Conservation (phyloP, 2,329 filamentous ascomycete species). For the Exophiala alcalophila region DNA sequence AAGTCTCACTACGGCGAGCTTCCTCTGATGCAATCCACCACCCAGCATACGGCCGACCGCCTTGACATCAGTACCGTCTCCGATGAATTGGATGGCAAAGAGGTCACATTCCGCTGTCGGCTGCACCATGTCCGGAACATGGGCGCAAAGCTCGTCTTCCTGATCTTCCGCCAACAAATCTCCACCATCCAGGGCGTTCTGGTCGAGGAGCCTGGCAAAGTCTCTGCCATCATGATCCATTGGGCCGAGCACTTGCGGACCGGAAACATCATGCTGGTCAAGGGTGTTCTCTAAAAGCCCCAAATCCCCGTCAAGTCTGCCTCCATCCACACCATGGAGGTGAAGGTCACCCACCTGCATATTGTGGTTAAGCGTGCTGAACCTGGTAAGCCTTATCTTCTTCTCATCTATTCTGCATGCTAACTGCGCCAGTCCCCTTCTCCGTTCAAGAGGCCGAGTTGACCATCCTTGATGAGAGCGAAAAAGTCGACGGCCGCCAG, state of each 20-base stretch:
- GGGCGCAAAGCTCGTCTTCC: slow-evolving; percentile 77
- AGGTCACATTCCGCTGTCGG: slow-evolving; percentile 66
- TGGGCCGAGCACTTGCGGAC: slow-evolving; percentile 81
- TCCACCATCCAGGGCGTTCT: slow-evolving; percentile 82
- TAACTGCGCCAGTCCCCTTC: slow-evolving; percentile 53
- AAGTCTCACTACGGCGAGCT: slow-evolving; percentile 57
- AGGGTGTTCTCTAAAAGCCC: slow-evolving; percentile 69
- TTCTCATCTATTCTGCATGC: neutral
- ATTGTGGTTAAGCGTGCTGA: slow-evolving; percentile 61
- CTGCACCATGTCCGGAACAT: slow-evolving; percentile 77
- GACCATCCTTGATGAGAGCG: slow-evolving; percentile 53
- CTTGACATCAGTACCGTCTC: slow-evolving; percentile 53
- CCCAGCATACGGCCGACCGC: slow-evolving; percentile 48
- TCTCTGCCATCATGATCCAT: slow-evolving; percentile 73
- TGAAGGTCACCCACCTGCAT: slow-evolving; percentile 66
- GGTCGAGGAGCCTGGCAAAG: slow-evolving; percentile 55
- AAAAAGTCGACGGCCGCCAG: slow-evolving; percentile 54
- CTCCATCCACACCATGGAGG: slow-evolving; percentile 71
- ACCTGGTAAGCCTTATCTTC: slow-evolving; percentile 35
- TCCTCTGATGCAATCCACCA: slow-evolving; percentile 57
- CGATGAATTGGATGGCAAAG: slow-evolving; percentile 54
- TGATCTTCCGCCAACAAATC: slow-evolving; percentile 81
- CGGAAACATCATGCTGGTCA: slow-evolving; percentile 75
- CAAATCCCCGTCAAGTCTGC: slow-evolving; percentile 73
- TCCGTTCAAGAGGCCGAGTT: slow-evolving; percentile 69